phyloP scores from a whole-genome alignment of 306 rosid species.

The Carpinus fangiana region DNA sequence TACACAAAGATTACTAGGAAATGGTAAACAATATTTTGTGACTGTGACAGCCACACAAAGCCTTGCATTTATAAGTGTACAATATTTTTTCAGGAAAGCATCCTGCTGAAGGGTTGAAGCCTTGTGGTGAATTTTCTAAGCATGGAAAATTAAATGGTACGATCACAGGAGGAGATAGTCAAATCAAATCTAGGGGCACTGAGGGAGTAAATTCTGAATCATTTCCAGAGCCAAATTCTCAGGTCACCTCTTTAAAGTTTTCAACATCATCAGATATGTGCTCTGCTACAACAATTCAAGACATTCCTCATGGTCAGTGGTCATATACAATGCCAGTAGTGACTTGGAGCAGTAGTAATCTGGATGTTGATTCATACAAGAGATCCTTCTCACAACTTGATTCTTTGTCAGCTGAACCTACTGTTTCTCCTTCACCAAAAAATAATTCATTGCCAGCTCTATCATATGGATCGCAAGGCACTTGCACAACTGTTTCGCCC shows the following conservation, averaged over 20 bases:
- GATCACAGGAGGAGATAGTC: conserved; percentile 32
- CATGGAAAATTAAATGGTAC: conserved; percentile 2
- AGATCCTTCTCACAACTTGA: not conserved
- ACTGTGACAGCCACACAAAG: conserved; percentile 5
- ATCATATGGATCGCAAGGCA: conserved; percentile 9
- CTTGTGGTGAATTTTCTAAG: conserved; percentile 26
- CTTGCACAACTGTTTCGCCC: not conserved
- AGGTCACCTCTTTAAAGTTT: conserved; percentile 27
- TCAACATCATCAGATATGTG: conserved; percentile 27
- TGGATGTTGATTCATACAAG: not conserved
- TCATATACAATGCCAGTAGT: conserved; percentile 10
- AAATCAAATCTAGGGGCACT: conserved; percentile 26
- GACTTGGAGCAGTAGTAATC: not conserved
- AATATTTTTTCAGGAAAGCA: conserved; percentile 35
- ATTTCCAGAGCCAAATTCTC: conserved; percentile 26
- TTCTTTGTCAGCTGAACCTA: not conserved
- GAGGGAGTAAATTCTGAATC: conserved; percentile 24
- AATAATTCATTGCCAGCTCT: not conserved
- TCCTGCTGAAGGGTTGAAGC: conserved; percentile 31
- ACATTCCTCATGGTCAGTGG: conserved; percentile 30
- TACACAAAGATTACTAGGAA: not conserved
- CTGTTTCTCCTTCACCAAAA: not conserved
- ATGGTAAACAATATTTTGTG: not conserved
- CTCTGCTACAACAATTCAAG: conserved; percentile 31
- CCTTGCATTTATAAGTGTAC: conserved; percentile 14